phyloP scores from a whole-genome alignment of 345 rosid species.

The Trapa incisa region DNA sequence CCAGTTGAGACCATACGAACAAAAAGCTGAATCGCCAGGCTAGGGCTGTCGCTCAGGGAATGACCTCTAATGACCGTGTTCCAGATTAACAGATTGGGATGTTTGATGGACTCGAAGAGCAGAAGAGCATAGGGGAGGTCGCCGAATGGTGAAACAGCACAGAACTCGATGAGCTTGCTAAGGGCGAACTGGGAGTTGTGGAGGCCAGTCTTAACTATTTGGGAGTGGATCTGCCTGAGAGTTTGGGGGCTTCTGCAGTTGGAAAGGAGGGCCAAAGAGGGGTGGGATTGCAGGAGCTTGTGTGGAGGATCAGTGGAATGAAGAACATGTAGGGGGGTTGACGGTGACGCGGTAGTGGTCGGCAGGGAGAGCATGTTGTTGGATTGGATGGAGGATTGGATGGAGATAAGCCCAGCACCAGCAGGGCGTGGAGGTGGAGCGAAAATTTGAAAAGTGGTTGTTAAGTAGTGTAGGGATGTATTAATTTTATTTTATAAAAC shows the following conservation, averaged over 20 bases:
- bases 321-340: constrained; percentile 25
- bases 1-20: constrained; percentile 39
- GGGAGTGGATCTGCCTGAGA: constrained; percentile 48
- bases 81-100: constrained; percentile 54
- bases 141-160: constrained; percentile 46
- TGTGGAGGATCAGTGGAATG: constrained; percentile 63
- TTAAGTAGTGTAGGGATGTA: not conserved
- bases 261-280: constrained; percentile 47
- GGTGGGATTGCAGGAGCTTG: constrained; percentile 40
- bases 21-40: constrained; percentile 29
- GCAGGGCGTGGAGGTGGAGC: not conserved
- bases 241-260: constrained; percentile 33
- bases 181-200: constrained; percentile 61
- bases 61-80: constrained; percentile 47
- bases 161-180: constrained; percentile 54
- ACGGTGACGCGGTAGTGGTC: constrained; percentile 14
- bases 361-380: constrained; percentile 19
- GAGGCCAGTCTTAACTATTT: constrained; percentile 54
- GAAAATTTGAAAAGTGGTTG: not conserved
- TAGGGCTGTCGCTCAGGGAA: constrained; percentile 34
- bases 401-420: no score
- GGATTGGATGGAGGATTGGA: not conserved
- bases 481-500: no score
- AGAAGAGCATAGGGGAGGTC: constrained; percentile 43
- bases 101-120: constrained; percentile 36